A percentile compares a stretch with the other conserved stretches of the same genome.
phyloP scores from a whole-genome alignment of 1,139 yeast genomes.

The Meyerozyma guilliermondii region DNA sequence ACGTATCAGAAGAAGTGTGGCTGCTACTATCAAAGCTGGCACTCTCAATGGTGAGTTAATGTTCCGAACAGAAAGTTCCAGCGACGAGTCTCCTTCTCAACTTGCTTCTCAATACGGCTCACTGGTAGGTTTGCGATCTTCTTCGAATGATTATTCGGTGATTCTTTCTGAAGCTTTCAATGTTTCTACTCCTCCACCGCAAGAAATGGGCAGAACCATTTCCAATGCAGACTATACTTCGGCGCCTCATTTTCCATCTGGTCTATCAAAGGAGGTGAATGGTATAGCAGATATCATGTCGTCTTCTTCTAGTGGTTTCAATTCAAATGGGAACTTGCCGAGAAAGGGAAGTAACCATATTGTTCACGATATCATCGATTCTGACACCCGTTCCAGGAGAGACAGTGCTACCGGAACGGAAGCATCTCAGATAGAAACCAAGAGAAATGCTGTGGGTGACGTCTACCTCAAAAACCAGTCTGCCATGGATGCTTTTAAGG shows the following conservation, averaged over 20 bases:
- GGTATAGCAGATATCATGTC: not conserved
- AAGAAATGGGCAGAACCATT: not conserved
- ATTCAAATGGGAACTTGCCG: not conserved
- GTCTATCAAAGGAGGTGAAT: not conserved
- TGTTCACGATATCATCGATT: slow-evolving; percentile 35
- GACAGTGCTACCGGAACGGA: slow-evolving; percentile 38
- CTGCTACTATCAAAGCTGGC: slow-evolving; percentile 43
- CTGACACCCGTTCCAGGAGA: slow-evolving; percentile 23
- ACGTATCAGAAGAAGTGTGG: slow-evolving; percentile 54
- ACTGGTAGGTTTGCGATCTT: slow-evolving; percentile 11
- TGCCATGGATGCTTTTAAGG: slow-evolving; percentile 46
- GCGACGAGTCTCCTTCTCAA: slow-evolving; percentile 25
- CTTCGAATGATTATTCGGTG: slow-evolving; percentile 22
- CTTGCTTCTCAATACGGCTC: slow-evolving; percentile 7
- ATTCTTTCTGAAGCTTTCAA: slow-evolving; percentile 31
- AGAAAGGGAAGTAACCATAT: slow-evolving; percentile 13
- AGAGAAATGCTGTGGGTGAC: slow-evolving; percentile 52
- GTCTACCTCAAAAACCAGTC: slow-evolving; percentile 45
- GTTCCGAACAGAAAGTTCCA: slow-evolving; percentile 26
- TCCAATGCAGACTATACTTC: slow-evolving; percentile 1
- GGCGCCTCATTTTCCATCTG: slow-evolving; percentile 1
- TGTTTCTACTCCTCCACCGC: slow-evolving; percentile 6
- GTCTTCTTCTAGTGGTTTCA: not conserved
- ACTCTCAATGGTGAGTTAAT: slow-evolving; percentile 25
- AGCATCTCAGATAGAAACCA: slow-evolving; percentile 45